These are phyloP conservation scores for Euptelea pleiosperma DNA, from an alignment of 164 flowering plant genomes.

Conservation along the genomic window DNA sequence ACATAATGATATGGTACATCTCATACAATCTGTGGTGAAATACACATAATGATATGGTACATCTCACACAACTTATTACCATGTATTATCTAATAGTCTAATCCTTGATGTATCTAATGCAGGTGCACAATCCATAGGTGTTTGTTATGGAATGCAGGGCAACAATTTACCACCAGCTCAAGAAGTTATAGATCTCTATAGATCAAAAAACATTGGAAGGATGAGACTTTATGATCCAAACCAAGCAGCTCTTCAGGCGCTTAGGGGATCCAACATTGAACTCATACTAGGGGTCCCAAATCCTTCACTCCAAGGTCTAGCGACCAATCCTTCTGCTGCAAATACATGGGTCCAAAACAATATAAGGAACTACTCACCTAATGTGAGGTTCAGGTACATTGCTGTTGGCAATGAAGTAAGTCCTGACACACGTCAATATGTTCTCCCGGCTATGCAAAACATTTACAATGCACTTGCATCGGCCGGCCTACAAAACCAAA, in stretches of 20 bases:
- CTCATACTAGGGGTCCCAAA: slow-evolving; percentile 41
- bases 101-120: too few relatives aligned
- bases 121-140: slow-evolving; percentile 33
- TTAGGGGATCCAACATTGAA: slow-evolving; percentile 39
- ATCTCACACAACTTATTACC: too few relatives aligned
- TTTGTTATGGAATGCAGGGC: slow-evolving; percentile 49
- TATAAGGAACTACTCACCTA: slow-evolving; percentile 21
- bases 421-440: too few relatives aligned
- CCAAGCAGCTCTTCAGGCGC: slow-evolving; percentile 40
- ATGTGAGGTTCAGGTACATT: slow-evolving; percentile 35
- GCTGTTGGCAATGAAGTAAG: slow-evolving; percentile 49
- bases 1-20: too few relatives aligned
- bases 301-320: slow-evolving; percentile 30
- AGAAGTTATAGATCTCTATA: slow-evolving; percentile 33
- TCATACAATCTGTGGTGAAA: too few relatives aligned
- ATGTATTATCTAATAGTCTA: too few relatives aligned
- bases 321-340: slow-evolving; percentile 29
- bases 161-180: too few relatives aligned
- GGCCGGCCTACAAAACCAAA: too few relatives aligned
- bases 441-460: too few relatives aligned
- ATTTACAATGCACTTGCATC: too few relatives aligned
- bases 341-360: slow-evolving; percentile 35
- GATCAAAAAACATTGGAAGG: slow-evolving; percentile 10
- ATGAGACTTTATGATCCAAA: too few relatives aligned
- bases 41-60: too few relatives aligned